A percentile compares a stretch with the other conserved stretches of the same genome.
phyloP scores from a whole-genome alignment of 2,329 filamentous ascomycete species.

The Elsinoe batatas region DNA sequence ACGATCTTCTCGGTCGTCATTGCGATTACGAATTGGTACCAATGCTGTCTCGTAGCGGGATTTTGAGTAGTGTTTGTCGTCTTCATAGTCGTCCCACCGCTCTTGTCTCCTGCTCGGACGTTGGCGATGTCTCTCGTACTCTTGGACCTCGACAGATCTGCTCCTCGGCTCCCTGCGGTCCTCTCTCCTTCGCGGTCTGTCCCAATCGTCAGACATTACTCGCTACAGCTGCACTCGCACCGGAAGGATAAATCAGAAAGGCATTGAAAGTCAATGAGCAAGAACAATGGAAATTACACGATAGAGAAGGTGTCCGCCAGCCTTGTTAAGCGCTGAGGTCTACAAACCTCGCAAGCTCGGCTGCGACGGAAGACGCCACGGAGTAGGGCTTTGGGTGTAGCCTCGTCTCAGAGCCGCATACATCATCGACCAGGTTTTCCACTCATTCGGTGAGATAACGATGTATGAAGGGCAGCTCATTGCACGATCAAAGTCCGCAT shows the following conservation, averaged over 20 bases:
- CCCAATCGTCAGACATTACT: slow-evolving; percentile 1
- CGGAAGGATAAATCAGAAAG: background rate
- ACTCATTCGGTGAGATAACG: background rate
- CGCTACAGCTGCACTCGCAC: background rate
- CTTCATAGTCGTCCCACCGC: background rate
- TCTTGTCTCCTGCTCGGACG: background rate
- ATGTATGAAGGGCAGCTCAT: background rate
- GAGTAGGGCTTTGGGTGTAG: background rate
- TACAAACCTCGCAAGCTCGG: background rate
- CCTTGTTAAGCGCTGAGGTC: background rate
- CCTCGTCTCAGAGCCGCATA: background rate
- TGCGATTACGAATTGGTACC: background rate
- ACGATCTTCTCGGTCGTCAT: background rate
- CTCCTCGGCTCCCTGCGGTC: background rate
- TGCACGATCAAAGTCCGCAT: too few species aligned
- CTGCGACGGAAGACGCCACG: background rate
- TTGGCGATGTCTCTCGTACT: background rate
- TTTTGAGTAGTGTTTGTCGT: background rate
- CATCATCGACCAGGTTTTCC: background rate
- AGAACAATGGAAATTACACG: background rate
- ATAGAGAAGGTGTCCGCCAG: background rate
- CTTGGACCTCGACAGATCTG: background rate
- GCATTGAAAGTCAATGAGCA: background rate
- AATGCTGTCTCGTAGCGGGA: slow-evolving; percentile 2
- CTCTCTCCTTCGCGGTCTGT: slow-evolving; percentile 5